Evolutionary conservation across 768 basidiomycete genomes (phyloP).

Genomic region (Scleroderma bovista): DNA sequence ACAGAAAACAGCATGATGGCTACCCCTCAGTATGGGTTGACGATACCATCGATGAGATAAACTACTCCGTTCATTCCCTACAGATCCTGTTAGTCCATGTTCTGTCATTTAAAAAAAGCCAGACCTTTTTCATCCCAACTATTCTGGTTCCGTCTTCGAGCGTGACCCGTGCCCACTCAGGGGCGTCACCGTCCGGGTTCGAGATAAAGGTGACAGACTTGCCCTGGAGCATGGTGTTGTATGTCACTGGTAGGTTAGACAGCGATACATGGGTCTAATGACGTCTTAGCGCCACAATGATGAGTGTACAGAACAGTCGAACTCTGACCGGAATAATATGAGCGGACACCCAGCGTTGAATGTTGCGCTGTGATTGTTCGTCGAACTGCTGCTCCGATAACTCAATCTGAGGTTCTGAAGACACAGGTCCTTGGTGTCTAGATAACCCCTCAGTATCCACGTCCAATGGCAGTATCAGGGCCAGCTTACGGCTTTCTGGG

Average conservation of each 20-base stretch:
- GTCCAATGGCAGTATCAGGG: not conserved
- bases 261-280: conserved; percentile 42
- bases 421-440: conserved; percentile 56
- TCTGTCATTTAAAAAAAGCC: not conserved
- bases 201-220: conserved; percentile 53
- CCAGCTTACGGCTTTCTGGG: conserved; percentile 72
- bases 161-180: conserved; percentile 55
- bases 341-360: conserved; percentile 74
- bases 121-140: conserved; percentile 56
- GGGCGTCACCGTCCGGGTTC: conserved; percentile 30
- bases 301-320: not conserved
- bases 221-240: conserved; percentile 54
- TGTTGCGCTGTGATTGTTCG: conserved; percentile 52
- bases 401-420: conserved; percentile 39
- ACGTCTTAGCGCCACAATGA: not conserved
- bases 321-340: conserved; percentile 75
- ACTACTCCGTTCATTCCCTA: conserved; percentile 42
- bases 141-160: conserved; percentile 55
- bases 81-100: not conserved
- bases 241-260: conserved; percentile 32
- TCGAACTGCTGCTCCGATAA: conserved; percentile 68
- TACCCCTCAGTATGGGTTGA: conserved; percentile 16
- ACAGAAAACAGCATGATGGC: no score
- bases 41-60: conserved; percentile 38
- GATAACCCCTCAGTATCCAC: not conserved